phyloP scores from a whole-genome alignment of 1,284 basidiomycete species.

The Fistulinella cinereoalba region DNA sequence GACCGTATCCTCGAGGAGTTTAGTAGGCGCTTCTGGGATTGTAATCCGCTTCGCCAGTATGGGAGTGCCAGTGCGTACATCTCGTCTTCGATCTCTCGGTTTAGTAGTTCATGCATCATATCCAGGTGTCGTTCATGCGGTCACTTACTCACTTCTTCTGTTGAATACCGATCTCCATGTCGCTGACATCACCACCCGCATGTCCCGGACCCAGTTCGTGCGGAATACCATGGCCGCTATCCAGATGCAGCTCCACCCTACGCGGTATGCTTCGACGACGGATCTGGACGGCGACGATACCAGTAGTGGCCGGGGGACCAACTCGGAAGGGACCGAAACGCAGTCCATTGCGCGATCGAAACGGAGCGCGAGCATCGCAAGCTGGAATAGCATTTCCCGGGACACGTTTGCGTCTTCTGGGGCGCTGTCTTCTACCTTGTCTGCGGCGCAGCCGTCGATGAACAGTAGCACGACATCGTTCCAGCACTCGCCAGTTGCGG shows the following conservation, averaged over 20 bases:
- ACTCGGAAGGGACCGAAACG: constrained; percentile 49
- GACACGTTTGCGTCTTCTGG: constrained; percentile 49
- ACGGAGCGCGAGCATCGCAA: constrained; percentile 75
- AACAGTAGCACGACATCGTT: constrained; percentile 40
- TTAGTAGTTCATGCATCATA: constrained; percentile 7
- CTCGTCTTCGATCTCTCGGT: constrained; percentile 6
- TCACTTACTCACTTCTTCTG: constrained; percentile 89
- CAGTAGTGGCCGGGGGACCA: constrained; percentile 52
- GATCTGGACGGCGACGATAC: constrained; percentile 70
- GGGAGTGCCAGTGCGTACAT: constrained; percentile 72
- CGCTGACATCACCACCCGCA: constrained; percentile 83
- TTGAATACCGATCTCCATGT: constrained; percentile 98
- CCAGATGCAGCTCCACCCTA: constrained; percentile 66
- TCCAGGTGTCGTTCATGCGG: constrained; percentile 86
- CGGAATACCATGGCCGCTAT: constrained; percentile 89
- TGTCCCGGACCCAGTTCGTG: constrained; percentile 94
- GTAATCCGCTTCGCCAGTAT: constrained; percentile 79
- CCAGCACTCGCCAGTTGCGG: constrained; percentile 41
- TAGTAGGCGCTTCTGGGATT: constrained; percentile 85
- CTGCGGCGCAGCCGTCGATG: constrained; percentile 34
- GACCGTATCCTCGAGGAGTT: constrained; percentile 95
- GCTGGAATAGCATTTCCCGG: constrained; percentile 73
- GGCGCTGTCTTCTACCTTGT: constrained; percentile 35
- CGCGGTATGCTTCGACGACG: constrained; percentile 49
- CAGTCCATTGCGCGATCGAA: constrained; percentile 53